phyloP scores from a whole-genome alignment of 2,329 filamentous ascomycete species.

The Fusarium sulawesiense region DNA sequence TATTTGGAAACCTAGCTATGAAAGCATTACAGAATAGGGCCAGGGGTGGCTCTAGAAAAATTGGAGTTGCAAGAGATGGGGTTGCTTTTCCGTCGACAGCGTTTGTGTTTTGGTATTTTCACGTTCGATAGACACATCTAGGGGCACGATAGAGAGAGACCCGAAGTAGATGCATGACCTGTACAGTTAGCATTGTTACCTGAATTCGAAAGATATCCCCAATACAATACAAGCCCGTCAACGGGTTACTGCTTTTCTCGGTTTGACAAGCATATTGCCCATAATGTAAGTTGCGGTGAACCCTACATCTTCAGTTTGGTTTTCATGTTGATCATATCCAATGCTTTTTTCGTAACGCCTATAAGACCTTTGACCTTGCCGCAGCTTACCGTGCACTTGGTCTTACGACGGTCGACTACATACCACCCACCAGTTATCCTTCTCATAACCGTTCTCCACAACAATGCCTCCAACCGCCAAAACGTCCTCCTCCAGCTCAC shows the following conservation, averaged over 20 bases:
- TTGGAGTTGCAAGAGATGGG: slow-evolving; percentile 31
- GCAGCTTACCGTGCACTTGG: slow-evolving; percentile 15
- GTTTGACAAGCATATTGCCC: slow-evolving; percentile 17
- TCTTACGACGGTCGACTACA: slow-evolving; percentile 49
- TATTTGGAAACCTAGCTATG: slow-evolving; percentile 16
- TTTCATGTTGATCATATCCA: slow-evolving; percentile 3
- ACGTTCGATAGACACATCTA: slow-evolving; percentile 30
- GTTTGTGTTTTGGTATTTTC: slow-evolving; percentile 23
- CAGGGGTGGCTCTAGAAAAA: slow-evolving; percentile 30
- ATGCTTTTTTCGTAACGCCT: slow-evolving; percentile 16
- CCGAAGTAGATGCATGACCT: slow-evolving; percentile 23
- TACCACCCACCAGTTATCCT: slow-evolving; percentile 98
- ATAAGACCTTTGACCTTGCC: slow-evolving; percentile 11
- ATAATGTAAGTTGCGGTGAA: slow-evolving; percentile 12
- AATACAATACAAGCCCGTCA: slow-evolving; percentile 11
- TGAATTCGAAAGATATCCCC: slow-evolving; percentile 13
- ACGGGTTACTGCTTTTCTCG: slow-evolving; percentile 12
- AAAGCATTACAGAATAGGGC: slow-evolving; percentile 17
- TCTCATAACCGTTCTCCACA: slow-evolving; percentile 88
- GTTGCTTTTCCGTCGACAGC: slow-evolving; percentile 24
- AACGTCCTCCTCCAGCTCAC: slow-evolving; percentile 87
- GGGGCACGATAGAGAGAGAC: slow-evolving; percentile 30
- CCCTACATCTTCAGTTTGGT: slow-evolving; percentile 8
- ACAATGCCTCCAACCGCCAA: slow-evolving; percentile 78
- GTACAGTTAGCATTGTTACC: slow-evolving; percentile 40